Evolutionary conservation across 345 rosid genomes (phyloP), one percentile per base, ranked within the genome.

Genomic region (Bruguiera sexangula): DNA sequence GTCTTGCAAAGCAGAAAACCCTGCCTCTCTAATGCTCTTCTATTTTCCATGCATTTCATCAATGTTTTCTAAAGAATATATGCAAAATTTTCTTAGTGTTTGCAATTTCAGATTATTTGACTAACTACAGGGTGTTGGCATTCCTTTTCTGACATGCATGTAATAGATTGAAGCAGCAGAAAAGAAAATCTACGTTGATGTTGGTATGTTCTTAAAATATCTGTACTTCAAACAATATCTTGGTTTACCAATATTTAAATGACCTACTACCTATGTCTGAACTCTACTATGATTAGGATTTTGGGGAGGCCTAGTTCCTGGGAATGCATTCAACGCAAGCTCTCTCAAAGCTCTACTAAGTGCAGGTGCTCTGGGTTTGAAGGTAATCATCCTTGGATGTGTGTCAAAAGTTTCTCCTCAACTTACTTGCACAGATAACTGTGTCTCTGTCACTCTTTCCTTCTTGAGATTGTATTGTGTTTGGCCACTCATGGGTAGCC

Each of bases 291-390:
- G 51, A 79, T 61, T 80, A 92, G 99, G 99, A 62, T 95, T 95
- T 57, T 95, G 99, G 99, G 99, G 99, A 72, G 97, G 99, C 72
- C 80, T 92, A 60, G 97, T 90, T 66, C 97, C 99, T 69, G 97
- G 80, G 37, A 95, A 95, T 82, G 99, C 99, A 68, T 86, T 80
- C 26, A 86, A 92, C 67, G 78, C 86, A 76, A 85, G 76, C 69
- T 82, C 85, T 55, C 82, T 95, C 26, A 83, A 79, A 74, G 91
- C 90, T 73, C 96, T 95, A 27, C 81, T 95, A 67, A 79, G 69
- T 55, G 93, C 91, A 60, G 97, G 99, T 66, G 99, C 70, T 76
- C 97, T 92, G 72, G 99, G 99, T 64, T 80, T 95, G 82, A 95
- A 92, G 96, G 97, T 95, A 77, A 63, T 39, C 43, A 50, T 79